Percentiles rank a stretch among this genome's conserved stretches.
Conservation (phyloP, 768 basidiomycete species). For the Nidula microcarpa region DNA sequence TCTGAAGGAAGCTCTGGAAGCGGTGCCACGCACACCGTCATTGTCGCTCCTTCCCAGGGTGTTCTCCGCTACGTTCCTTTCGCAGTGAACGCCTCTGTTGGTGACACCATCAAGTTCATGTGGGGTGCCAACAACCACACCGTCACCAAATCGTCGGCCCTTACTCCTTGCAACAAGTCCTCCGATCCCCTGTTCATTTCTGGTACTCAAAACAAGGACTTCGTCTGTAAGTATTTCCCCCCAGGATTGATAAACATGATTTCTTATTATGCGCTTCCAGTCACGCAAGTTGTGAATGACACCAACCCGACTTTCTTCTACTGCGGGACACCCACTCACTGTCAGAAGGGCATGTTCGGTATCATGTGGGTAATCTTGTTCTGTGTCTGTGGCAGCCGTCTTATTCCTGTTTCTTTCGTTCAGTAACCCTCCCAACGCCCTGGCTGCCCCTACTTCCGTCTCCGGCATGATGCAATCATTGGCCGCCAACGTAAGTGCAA, state of each 20-base stretch:
- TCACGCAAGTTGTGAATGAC: slow-evolving; percentile 70
- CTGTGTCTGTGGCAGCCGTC: background rate
- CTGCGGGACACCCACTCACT: slow-evolving; percentile 69
- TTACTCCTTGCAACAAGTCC: slow-evolving; percentile 74
- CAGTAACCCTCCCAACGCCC: slow-evolving; percentile 57
- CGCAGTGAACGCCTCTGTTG: slow-evolving; percentile 69
- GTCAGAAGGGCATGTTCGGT: slow-evolving; percentile 84
- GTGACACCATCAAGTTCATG: slow-evolving; percentile 73
- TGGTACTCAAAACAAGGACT: slow-evolving; percentile 59
- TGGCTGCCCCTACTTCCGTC: slow-evolving; percentile 43
- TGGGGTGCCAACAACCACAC: slow-evolving; percentile 82
- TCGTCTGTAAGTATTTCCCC: slow-evolving; percentile 49
- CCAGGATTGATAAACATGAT: background rate
- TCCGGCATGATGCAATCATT: slow-evolving; percentile 49
- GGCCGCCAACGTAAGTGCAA: slow-evolving; percentile 35
- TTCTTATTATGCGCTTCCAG: slow-evolving; percentile 25
- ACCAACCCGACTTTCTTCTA: slow-evolving; percentile 74
- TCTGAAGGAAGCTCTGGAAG: slow-evolving; percentile 33
- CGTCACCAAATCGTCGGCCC: slow-evolving; percentile 72
- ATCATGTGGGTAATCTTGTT: slow-evolving; percentile 43
- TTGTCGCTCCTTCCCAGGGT: slow-evolving; percentile 76
- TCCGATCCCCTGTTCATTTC: slow-evolving; percentile 55
- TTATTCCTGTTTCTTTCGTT: slow-evolving; percentile 3
- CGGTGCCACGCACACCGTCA: slow-evolving; percentile 69
- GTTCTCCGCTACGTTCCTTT: slow-evolving; percentile 76